Conservation (phyloP, 1,284 basidiomycete species). For the Pterulicium gracile region DNA sequence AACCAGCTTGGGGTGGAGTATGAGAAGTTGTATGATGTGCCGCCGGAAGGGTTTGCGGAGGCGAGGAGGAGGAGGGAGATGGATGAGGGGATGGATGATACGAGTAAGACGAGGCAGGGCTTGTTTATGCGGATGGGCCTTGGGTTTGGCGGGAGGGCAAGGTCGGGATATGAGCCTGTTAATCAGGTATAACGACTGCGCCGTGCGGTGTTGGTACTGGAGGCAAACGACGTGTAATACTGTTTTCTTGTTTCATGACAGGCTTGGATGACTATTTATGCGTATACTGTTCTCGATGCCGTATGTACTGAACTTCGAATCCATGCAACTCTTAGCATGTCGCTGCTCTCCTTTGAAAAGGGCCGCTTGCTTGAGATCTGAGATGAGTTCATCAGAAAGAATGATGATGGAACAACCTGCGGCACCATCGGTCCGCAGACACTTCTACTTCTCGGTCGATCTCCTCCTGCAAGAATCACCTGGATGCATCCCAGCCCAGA, state of each 20-base stretch:
- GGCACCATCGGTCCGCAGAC: no score
- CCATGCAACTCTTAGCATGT: no score
- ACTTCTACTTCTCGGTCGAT: neutral
- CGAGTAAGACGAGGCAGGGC: constrained; percentile 26
- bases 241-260: no score
- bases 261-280: no score
- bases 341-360: no score
- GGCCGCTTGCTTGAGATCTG: no score
- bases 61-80: constrained; percentile 45
- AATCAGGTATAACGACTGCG: constrained; percentile 32
- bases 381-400: no score
- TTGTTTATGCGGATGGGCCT: constrained; percentile 39
- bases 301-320: no score
- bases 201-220: no score
- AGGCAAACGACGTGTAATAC: no score
- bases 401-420: no score
- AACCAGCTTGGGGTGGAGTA: constrained; percentile 85
- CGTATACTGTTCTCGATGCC: no score
- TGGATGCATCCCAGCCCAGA: neutral
- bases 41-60: constrained; percentile 69
- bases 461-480: neutral
- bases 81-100: constrained; percentile 45
- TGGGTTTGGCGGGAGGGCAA: constrained; percentile 23
- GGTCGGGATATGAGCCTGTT: constrained; percentile 51
- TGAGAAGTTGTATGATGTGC: constrained; percentile 82